phyloP scores from a whole-genome alignment of 2,329 filamentous ascomycete genomes.

The Aspergillus sp. region DNA sequence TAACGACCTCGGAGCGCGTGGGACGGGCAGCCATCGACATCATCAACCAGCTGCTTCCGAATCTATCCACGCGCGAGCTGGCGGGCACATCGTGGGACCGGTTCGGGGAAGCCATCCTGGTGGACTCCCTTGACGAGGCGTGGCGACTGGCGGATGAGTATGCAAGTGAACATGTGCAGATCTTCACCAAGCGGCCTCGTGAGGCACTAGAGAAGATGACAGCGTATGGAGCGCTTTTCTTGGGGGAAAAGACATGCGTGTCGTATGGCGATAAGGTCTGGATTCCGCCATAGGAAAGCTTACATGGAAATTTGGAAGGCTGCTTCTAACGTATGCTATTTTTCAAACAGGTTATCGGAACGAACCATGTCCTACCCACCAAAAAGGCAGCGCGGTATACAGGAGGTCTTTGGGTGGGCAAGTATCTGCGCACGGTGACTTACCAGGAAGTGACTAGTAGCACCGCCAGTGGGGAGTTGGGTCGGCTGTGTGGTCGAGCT shows the following conservation, averaged over 20 bases:
- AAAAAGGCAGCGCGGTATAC: slow-evolving; percentile 52
- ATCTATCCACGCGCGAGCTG: slow-evolving; percentile 47
- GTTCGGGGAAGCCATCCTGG: slow-evolving; percentile 51
- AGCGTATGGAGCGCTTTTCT: slow-evolving; percentile 54
- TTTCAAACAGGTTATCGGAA: slow-evolving; percentile 51
- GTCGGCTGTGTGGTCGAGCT: slow-evolving; percentile 51
- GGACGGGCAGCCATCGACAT: slow-evolving; percentile 41
- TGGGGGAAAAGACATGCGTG: slow-evolving; percentile 56
- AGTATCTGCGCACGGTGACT: slow-evolving; percentile 54
- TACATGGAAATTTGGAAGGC: no score
- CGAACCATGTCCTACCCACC: slow-evolving; percentile 58
- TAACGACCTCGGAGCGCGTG: slow-evolving; percentile 49
- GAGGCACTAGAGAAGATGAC: slow-evolving; percentile 55
- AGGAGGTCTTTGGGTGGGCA: slow-evolving; percentile 58
- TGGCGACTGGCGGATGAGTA: slow-evolving; percentile 51
- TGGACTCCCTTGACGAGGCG: slow-evolving; percentile 45
- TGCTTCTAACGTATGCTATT: not conserved
- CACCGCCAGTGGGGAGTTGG: slow-evolving; percentile 51
- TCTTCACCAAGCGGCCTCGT: slow-evolving; percentile 49
- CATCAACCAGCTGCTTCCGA: slow-evolving; percentile 43
- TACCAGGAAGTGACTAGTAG: slow-evolving; percentile 53
- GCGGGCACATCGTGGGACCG: slow-evolving; percentile 49
- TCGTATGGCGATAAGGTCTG: slow-evolving; percentile 56
- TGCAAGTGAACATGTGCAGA: slow-evolving; percentile 56
- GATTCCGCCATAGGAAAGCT: not conserved